phyloP scores from a whole-genome alignment of 2,329 filamentous ascomycete species.

The Lecanosticta acicola region DNA sequence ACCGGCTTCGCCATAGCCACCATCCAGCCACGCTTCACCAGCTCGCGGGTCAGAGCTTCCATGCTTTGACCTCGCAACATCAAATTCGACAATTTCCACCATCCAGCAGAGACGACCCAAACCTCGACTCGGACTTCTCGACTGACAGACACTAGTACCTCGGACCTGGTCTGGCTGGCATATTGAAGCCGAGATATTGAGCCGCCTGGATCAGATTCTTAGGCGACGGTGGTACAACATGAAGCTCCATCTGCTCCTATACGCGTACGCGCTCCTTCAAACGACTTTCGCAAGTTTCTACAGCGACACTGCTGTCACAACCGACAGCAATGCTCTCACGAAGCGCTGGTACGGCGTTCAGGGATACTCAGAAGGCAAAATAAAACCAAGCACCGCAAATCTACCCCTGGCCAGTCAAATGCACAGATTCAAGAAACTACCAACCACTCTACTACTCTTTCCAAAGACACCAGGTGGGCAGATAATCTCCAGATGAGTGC shows the following conservation, averaged over 20 bases:
- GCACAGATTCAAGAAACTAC: background rate
- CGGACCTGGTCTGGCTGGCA: too few relatives aligned
- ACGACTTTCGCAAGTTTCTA: background rate
- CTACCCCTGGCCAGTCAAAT: background rate
- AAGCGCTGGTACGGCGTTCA: background rate
- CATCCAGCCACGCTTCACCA: conserved; percentile 9
- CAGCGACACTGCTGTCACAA: background rate
- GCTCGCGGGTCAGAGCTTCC: conserved; percentile 13
- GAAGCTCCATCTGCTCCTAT: background rate
- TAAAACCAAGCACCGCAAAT: background rate
- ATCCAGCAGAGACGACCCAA: too few relatives aligned
- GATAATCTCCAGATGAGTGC: background rate
- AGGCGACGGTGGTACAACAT: background rate
- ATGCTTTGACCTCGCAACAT: conserved; percentile 5
- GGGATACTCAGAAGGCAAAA: background rate
- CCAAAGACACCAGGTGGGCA: background rate
- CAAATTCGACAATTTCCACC: too few relatives aligned
- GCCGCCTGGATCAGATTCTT: background rate
- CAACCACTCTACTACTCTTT: background rate
- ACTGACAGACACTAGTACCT: too few relatives aligned
- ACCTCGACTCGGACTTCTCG: too few relatives aligned
- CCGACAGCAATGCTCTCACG: background rate
- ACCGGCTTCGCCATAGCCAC: conserved; percentile 41
- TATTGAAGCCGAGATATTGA: too few relatives aligned
- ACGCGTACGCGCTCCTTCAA: background rate